Base-by-base conservation (phyloP, 495 filamentous ascomycete genomes). In the Hypomontagnella submonticulosa region DNA sequence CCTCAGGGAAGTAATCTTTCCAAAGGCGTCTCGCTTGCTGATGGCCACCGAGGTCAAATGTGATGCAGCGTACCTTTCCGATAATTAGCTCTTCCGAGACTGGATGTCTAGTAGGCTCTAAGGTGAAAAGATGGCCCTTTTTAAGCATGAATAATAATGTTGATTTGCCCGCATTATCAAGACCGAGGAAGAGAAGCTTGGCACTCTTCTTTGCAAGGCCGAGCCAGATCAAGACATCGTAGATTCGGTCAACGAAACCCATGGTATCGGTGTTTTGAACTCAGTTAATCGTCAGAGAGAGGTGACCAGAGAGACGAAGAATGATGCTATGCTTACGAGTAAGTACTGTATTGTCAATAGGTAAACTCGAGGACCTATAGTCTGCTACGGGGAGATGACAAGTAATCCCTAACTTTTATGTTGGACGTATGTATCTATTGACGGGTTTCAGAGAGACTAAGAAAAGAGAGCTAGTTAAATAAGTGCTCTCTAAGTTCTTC, bases 121-220 rank as follows among this genome's bases (percentile, higher is more conserved):
- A 46, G n/a, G 18, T 18, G 4, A 43, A 34, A 1, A 42, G 15
- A 1, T 13, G 23, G 30, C 37, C 40, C 3, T 11, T 20, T 12
- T 7, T 37, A 0, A 63, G 50, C 15, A 37, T 8, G 4, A 13
- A 10, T 1, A 63, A 3, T 18, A 63, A 12, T 9, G 59, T 63
- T 7, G 59, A 55, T 20, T 63, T 63, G 6, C 59, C 59, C 4
- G 59, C 59, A 15, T 63, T 55, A 33, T 63, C 50, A 1, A 55
- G 59, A 0, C 59, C 59, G 30, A 63, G 59, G 18, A 63, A 11
- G 13, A 63, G 59, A 18, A 55, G 11, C 41, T 49, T 63, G 33
- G 59, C 42, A 3, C 10, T 38, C 33, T 55, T 55, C 0, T 38
- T 16, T 4, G 48, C 18, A 13, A 55, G 41, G 11, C 59, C 41